Base-by-base conservation (phyloP, 148 eudicot species). In the Bassia scoparia region DNA sequence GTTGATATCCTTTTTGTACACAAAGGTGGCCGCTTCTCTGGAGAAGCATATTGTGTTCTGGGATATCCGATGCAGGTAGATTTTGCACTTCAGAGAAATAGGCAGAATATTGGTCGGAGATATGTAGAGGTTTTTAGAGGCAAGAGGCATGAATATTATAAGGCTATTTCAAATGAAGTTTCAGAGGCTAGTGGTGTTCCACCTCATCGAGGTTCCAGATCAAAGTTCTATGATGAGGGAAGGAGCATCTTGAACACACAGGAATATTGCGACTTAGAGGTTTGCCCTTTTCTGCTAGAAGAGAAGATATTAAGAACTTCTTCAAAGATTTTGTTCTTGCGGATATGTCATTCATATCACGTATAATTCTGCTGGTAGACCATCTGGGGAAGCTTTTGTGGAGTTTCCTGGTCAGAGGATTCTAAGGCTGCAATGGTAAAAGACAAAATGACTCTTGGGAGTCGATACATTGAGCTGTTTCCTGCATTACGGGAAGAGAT, bases 41-140 rank as follows among this genome's bases (percentile, higher is more conserved):
- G 98, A 60, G 97, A 95, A 86, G 97, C 93, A 60, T 95, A 71
- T 67, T 95, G 97, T 85, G 91, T 95, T 64, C 79, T 95, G 75
- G 89, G 89, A 27, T 89, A 91, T 75, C 93, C 97, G 44, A 80
- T 88, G 77, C 98, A 95, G 82, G 88, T 91, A 46, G 98, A 95
- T 74, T 91, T 83, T 81, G 98, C 98, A 21, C 89, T 95, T 24
- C 91, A 89, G 62, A 95, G 96, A 78, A 89, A 95, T 72, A 87
- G 91, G 84, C 96, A 89, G 59, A 89, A 89, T 77, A 91, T 95
- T 48, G 98, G 98, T 14, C 87, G 96, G 79, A 86, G 98, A 76
- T 94, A 94, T 76, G 93, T 94, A 49, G 98, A 94, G 78, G 98
- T 94, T 62, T 95, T 89, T 61, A 82, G 93, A 70, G 83, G 97